Evolutionary conservation across 495 filamentous ascomycete genomes (phyloP), one percentile per base, ranked within the genome.

Genomic region (Parathielavia hyrcaniae): DNA sequence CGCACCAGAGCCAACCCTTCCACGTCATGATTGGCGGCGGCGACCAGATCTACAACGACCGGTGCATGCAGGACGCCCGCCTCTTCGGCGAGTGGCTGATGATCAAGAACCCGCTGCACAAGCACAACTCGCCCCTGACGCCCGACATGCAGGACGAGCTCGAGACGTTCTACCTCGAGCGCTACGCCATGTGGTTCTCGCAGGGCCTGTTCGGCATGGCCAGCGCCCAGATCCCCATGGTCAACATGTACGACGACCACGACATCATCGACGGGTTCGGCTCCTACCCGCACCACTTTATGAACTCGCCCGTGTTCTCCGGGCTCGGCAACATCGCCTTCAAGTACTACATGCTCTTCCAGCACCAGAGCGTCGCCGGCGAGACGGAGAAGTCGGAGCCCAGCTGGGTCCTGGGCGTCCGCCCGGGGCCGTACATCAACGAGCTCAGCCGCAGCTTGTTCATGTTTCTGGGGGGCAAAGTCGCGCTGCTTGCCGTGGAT

Each of bases 11-110:
- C 50, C 85, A 85, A 45, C 93, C 93, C 16, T 97, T 97, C 74
- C 93, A 98, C 73, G 91, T 96, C 40, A 97, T 98, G 95, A 82
- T 98, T 61, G 95, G 93, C 35, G 93, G 93, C 50, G 93, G 93
- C 50, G 93, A 98, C 69, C 93, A 98, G 69, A 86, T 98, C 60
- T 98, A 97, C 72, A 97, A 95, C 61, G 93, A 98, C 69, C 78
- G 76, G 12, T 83, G 88, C 36, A 86, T 89, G 70, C 76, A 81
- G 19, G 79, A 97, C 40, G 88, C 88, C 1, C 71, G 71, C 14
- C 75, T 83, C 22, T 96, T 97, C 76, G 78, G 81, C 52, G 81
- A 88, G 50, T 98, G 93, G 93, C 77, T 88, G 3, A 79, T 80
- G 63, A 89, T 88, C 58, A 91, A 87, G 73, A 90, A 90, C 63